phyloP scores from a whole-genome alignment of 2,329 filamentous ascomycete genomes.

The Cladosporium sp. region DNA sequence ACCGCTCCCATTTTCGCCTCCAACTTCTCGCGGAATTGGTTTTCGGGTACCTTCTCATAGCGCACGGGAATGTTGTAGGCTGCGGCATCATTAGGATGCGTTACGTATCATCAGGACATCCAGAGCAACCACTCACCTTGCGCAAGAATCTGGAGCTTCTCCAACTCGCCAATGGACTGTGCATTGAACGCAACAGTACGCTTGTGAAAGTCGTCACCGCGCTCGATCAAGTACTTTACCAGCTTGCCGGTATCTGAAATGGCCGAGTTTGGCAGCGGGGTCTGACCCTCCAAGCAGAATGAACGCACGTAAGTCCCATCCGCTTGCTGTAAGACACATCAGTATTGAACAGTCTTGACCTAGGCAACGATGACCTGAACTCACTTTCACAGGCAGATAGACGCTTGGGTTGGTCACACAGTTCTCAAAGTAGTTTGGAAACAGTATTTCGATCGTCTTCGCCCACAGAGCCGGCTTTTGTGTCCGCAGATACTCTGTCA shows the following conservation, averaged over 20 bases:
- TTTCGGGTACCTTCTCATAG: conserved; percentile 3
- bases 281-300: background rate
- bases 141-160: background rate
- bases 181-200: conserved; percentile 7
- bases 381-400: conserved; percentile 4
- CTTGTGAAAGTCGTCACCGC: background rate
- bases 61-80: conserved; percentile 10
- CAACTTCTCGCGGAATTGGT: conserved; percentile 1
- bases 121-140: background rate
- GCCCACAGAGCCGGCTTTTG: background rate
- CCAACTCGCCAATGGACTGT: conserved; percentile 2
- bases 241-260: conserved; percentile 9
- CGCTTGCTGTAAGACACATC: background rate
- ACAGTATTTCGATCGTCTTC: conserved; percentile 9
- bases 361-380: background rate
- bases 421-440: conserved; percentile 11
- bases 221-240: conserved; percentile 6
- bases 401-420: conserved; percentile 1
- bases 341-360: too few relatives aligned
- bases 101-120: background rate
- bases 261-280: background rate
- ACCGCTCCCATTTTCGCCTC: conserved; percentile 3
- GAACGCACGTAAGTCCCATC: conserved; percentile 8
- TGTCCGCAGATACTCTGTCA: background rate
- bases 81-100: background rate